Conservation (phyloP, 345 rosid species). For the Citropsis articulata region DNA sequence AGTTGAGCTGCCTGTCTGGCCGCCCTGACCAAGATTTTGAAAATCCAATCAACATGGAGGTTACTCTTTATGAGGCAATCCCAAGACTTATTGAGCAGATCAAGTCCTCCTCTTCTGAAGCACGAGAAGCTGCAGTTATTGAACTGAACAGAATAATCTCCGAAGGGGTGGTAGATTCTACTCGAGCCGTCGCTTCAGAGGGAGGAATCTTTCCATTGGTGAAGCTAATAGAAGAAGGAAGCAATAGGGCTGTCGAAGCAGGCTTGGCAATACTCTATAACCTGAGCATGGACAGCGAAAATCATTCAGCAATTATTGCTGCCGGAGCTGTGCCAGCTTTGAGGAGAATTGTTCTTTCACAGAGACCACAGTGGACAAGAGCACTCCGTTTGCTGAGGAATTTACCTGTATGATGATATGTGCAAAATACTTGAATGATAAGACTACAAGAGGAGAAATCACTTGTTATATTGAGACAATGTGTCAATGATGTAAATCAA, state of each 20-base stretch:
- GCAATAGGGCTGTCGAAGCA: slow-evolving; percentile 59
- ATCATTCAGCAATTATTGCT: slow-evolving; percentile 63
- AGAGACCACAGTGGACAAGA: slow-evolving; percentile 66
- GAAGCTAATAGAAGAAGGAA: slow-evolving; percentile 61
- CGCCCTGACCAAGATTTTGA: slow-evolving; percentile 32
- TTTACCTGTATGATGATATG: slow-evolving; percentile 42
- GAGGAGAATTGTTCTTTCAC: slow-evolving; percentile 63
- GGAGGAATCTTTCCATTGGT: slow-evolving; percentile 76
- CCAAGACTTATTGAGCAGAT: slow-evolving; percentile 72
- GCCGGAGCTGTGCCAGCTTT: slow-evolving; percentile 75
- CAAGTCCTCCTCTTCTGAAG: slow-evolving; percentile 44
- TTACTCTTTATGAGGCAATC: slow-evolving; percentile 69
- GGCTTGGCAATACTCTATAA: slow-evolving; percentile 63
- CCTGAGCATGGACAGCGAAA: slow-evolving; percentile 81
- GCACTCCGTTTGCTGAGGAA: slow-evolving; percentile 72
- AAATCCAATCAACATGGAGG: slow-evolving; percentile 61
- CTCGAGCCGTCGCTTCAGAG: slow-evolving; percentile 48
- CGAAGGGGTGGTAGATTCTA: slow-evolving; percentile 56
- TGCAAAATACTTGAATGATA: neutral
- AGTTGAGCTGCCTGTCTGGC: slow-evolving; percentile 46
- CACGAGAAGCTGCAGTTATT: slow-evolving; percentile 67
- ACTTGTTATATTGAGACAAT: neutral
- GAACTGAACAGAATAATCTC: slow-evolving; percentile 80
- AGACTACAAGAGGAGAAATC: neutral
- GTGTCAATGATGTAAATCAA: neutral